phyloP scores from a whole-genome alignment of 345 rosid species.

The Aegle marmelos region DNA sequence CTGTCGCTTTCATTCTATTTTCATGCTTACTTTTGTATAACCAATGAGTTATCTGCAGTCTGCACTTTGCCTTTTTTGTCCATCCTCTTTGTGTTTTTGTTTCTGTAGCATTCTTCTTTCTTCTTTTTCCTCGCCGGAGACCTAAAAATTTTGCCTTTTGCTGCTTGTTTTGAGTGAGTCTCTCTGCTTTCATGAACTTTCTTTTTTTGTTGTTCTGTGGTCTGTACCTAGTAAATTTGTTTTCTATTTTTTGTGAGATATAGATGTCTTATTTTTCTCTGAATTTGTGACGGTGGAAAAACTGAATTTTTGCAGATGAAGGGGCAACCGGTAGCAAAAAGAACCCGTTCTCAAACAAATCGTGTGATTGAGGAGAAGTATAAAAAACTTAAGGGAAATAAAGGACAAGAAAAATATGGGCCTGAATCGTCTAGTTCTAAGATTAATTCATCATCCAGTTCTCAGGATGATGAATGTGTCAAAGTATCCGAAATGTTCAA shows the following conservation, averaged over 20 bases:
- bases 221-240: neutral
- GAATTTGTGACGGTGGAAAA: neutral
- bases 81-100: neutral
- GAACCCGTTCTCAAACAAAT: constrained; percentile 20
- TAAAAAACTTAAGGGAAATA: constrained; percentile 4
- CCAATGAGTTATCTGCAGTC: neutral
- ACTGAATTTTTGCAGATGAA: neutral
- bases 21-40: neutral
- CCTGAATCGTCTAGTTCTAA: neutral
- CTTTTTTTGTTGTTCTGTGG: neutral
- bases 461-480: neutral
- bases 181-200: neutral
- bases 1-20: neutral
- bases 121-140: neutral
- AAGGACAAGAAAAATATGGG: neutral
- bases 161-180: neutral
- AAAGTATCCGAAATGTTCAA: neutral
- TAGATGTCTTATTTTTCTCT: neutral
- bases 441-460: neutral
- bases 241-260: neutral
- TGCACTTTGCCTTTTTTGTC: neutral
- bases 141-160: neutral
- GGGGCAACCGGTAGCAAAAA: constrained; percentile 13
- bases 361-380: neutral
- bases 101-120: neutral